Base-by-base conservation (phyloP, 352 stramenopile species). In the Globisporangium spiculum region DNA sequence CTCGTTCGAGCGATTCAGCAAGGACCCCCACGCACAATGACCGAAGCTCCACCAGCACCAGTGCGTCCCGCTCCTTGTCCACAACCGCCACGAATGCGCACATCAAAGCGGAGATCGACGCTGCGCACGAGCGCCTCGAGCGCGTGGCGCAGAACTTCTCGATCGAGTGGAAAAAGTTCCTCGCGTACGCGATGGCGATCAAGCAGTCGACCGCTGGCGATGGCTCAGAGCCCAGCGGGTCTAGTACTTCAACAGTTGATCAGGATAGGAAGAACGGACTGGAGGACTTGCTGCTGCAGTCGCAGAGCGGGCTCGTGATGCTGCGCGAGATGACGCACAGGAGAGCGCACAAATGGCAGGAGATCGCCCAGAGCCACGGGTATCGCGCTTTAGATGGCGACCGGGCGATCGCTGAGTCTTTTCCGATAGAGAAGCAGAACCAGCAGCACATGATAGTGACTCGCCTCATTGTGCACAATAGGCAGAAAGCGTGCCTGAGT, bases 81-180 rank as follows among this genome's bases (percentile, higher is more conserved):
- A 4, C 27, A 30, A 7, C 44, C 38, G 16, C 46, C 8, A 52
- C 59, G 52, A 71, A 71, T 30, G 60, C 38, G 30, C 61, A 65
- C 50, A 65, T 71, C 18, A 67, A 68, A 24, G 44, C 71, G 7
- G 80, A 86, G 63, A 67, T 88, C n/a, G 59, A 73, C 1, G 73
- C 69, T 5, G 75, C 75, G 0, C 76, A 83, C 34, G 65, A 68
- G 41, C 69, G 76, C 54, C 59, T 88, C 6, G 65, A 78, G 12
- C 65, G 55, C 3, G 74, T 72, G 10, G 78, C 80, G n/a, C 72
- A 86, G 75, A 78, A 86, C 70, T 90, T 90, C 55, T 83, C 81
- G 38, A 22, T 75, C 24, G 81, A 90, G 66, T 90, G 81, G 81
- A 86, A 86, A 53, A 67, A 78, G 9, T 87, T 88, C 60, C 68